phyloP scores from a whole-genome alignment of 768 basidiomycete genomes.

The Dacryopinax spathularia region DNA sequence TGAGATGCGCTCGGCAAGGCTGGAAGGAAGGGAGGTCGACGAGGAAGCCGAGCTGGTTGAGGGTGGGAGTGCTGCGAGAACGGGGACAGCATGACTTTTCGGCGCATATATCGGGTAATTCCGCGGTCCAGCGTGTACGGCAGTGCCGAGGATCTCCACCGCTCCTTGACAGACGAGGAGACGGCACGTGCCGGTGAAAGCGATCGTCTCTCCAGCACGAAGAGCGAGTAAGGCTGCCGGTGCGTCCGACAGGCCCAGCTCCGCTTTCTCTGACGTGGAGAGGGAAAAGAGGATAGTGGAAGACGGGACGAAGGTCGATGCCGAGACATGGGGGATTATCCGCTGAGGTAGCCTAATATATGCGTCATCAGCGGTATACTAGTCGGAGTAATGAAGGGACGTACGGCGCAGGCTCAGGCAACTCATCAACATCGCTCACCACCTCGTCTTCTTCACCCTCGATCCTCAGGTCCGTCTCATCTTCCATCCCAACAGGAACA shows the following conservation, averaged over 20 bases:
- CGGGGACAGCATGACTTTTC: constrained; percentile 60
- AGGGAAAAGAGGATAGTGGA: constrained; percentile 36
- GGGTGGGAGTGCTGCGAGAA: constrained; percentile 24
- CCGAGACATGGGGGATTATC: background rate
- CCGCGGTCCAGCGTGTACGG: constrained; percentile 14
- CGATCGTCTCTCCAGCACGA: constrained; percentile 36
- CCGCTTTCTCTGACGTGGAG: constrained; percentile 26
- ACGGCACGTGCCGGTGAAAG: constrained; percentile 53
- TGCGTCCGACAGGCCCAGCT: constrained; percentile 18
- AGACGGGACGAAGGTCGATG: constrained; percentile 9
- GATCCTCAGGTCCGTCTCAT: constrained; percentile 13
- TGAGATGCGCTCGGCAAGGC: constrained; percentile 13
- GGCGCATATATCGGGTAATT: constrained; percentile 56
- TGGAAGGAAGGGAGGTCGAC: constrained; percentile 3
- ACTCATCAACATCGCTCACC: constrained; percentile 10
- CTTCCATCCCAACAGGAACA: background rate
- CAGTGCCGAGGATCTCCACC: constrained; percentile 44
- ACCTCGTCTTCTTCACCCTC: constrained; percentile 19
- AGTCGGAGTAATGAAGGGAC: constrained; percentile 11
- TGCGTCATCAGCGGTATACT: constrained; percentile 4
- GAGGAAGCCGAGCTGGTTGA: background rate
- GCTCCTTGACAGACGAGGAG: constrained; percentile 50
- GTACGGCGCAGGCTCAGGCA: background rate
- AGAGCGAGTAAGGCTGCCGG: constrained; percentile 32
- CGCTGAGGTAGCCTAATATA: background rate